Base-by-base conservation (phyloP, 352 stramenopile species). In the Thraustochytrium sp. region DNA sequence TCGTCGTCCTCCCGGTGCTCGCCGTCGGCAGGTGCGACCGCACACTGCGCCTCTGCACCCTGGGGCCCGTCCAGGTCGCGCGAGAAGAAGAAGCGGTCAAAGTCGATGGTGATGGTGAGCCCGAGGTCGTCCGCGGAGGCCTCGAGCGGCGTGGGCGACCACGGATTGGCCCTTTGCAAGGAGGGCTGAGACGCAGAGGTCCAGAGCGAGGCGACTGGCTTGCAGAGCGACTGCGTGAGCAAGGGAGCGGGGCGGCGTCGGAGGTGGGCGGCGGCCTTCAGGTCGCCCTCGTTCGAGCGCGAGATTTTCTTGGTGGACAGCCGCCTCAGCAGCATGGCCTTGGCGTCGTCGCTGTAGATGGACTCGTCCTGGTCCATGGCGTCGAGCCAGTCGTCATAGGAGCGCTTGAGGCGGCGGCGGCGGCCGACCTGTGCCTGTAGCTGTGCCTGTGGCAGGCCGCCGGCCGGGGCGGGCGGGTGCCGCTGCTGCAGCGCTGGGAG, bases 71-170 rank as follows among this genome's bases (percentile, higher is more conserved):
- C n/a, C n/a, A n/a, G n/a, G n/a, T n/a, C n/a, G n/a, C n/a, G n/a
- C n/a, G n/a, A n/a, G 40, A 72, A 72, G 59, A 72, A 46, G 36
- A 72, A 72, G 29, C 36, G 29, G 40, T 72, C 59, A 44, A 72
- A 72, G 59, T 72, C 36, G 26, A 72, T 72, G 0, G 59, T 34
- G 40, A 72, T 72, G 40, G 59, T 34, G 21, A 72, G 11, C 8
- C 59, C 59, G 26, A 29, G n/a, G 29, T 11, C 26, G 8, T 21
- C 23, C 36, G 21, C 16, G 2, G 59, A 13, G 9, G 59, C 59
- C 59, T 72, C 59, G 40, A 72, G 26, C 8, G 21, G 36, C 59
- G 9, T 72, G 0, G 59, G 59, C 9, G 59, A 72, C 59, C 59
- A 72, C 40, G 59, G 59, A 29, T 72, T 26, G 13, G 36, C 59